These are phyloP conservation scores for Coemansia sp. DNA, from an alignment of 192 early-diverging fungal genomes.

Conservation along the genomic window DNA sequence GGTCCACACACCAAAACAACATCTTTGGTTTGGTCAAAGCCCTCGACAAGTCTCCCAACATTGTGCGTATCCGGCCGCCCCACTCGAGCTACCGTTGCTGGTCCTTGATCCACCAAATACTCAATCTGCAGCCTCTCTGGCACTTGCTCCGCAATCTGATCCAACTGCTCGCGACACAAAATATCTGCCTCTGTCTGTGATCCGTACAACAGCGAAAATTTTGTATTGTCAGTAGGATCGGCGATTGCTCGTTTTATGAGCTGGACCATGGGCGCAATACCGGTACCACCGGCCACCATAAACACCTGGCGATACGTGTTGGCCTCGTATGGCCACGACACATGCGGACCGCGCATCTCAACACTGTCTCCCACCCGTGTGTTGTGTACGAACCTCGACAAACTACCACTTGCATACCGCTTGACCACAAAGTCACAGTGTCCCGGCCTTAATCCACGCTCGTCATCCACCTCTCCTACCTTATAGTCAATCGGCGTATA, in stretches of 20 bases:
- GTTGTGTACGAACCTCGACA: conserved; percentile 64
- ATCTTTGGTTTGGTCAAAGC: conserved; percentile 32
- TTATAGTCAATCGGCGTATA: conserved; percentile 66
- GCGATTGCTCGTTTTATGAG: conserved; percentile 56
- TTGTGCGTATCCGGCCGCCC: conserved; percentile 12
- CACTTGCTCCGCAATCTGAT: conserved; percentile 47
- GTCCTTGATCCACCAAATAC: conserved; percentile 55
- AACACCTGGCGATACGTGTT: conserved; percentile 18
- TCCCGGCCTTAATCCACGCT: conserved; percentile 27
- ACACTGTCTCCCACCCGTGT: conserved; percentile 58
- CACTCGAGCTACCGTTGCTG: neutral
- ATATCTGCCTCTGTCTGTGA: conserved; percentile 53
- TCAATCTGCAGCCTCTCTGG: conserved; percentile 46
- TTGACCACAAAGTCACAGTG: conserved; percentile 68
- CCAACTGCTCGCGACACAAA: conserved; percentile 58
- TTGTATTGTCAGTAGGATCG: conserved; percentile 33
- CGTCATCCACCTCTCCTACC: conserved; percentile 31
- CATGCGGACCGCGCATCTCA: conserved; percentile 65
- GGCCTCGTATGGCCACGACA: conserved; percentile 48
- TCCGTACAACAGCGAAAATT: conserved; percentile 34
- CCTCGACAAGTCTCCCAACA: conserved; percentile 33
- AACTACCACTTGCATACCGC: conserved; percentile 62
- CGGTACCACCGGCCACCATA: conserved; percentile 75
- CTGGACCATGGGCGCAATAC: conserved; percentile 73
- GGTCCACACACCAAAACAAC: conserved; percentile 68